phyloP scores from a whole-genome alignment of 805 yeast genomes.

The Candida yuanshanica region DNA sequence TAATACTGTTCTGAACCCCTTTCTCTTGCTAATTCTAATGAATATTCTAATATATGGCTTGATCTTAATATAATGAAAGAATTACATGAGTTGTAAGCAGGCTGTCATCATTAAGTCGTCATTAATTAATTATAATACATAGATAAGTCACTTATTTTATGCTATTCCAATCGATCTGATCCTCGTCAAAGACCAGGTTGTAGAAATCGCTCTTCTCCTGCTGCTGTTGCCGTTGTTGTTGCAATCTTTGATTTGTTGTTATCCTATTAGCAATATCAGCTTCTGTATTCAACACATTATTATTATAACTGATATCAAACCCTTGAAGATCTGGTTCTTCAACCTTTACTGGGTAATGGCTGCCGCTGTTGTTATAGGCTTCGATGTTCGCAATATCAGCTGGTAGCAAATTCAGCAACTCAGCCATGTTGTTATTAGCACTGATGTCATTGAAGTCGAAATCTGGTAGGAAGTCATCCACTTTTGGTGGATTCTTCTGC shows the following conservation, averaged over 20 bases:
- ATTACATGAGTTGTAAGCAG: no score
- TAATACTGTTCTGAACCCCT: no score
- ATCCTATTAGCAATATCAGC: not conserved
- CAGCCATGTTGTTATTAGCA: conserved; percentile 15
- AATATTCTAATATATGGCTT: no score
- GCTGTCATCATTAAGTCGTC: no score
- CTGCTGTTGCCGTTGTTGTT: not conserved
- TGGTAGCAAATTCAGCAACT: conserved; percentile 19
- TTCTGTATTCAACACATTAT: not conserved
- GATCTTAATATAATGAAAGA: no score
- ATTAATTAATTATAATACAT: no score
- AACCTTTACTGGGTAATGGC: not conserved
- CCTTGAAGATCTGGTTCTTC: not conserved
- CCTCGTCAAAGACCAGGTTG: not conserved
- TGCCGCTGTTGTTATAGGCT: not conserved
- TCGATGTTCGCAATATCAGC: conserved; percentile 21
- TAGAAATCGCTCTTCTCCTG: not conserved
- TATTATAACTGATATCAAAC: not conserved
- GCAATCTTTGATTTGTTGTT: not conserved
- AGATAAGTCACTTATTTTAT: no score
- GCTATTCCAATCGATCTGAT: not conserved
- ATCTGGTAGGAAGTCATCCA: conserved; percentile 16
- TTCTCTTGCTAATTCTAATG: no score
- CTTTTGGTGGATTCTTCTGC: not conserved
- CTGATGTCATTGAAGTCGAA: conserved; percentile 24